These are phyloP conservation scores for Blastocystis sp. DNA, from an alignment of 352 stramenopile species.

Conservation along the genomic window DNA sequence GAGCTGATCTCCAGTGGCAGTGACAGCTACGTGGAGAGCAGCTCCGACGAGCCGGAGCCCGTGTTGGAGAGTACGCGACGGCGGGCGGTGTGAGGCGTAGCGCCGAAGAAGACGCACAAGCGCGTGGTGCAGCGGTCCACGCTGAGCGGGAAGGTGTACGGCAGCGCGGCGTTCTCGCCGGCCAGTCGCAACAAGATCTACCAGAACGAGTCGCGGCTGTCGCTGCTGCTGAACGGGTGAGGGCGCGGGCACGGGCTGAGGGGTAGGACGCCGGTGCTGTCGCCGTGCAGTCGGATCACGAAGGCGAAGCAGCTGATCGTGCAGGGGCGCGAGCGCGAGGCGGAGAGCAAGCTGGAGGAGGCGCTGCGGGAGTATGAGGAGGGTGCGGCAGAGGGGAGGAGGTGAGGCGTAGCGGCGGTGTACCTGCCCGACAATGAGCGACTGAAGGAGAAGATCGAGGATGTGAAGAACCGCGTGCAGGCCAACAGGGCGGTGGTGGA, in stretches of 20 bases:
- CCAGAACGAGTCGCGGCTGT: conserved; percentile 50
- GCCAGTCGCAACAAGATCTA: conserved; percentile 44
- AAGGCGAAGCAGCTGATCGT: conserved; percentile 38
- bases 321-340: neutral
- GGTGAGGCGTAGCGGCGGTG: neutral
- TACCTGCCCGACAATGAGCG: conserved; percentile 15
- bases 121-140: conserved; percentile 35
- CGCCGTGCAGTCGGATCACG: conserved; percentile 31
- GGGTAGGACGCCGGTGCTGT: conserved; percentile 12
- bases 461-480: conserved; percentile 25
- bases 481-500: neutral
- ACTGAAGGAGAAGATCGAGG: conserved; percentile 22
- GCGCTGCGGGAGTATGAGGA: conserved; percentile 12
- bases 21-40: conserved; percentile 38
- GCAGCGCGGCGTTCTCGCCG: conserved; percentile 11
- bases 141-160: conserved; percentile 26
- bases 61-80: conserved; percentile 12
- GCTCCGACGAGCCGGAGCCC: neutral
- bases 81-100: neutral
- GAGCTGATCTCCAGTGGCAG: conserved; percentile 12
- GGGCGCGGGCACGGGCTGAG: neutral
- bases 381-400: neutral
- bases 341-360: neutral
- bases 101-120: conserved; percentile 33
- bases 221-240: conserved; percentile 40